A percentile compares a stretch with the other conserved stretches of the same genome.
Conservation (phyloP, 129 eudicot species). For the Ambrosia trifida region DNA sequence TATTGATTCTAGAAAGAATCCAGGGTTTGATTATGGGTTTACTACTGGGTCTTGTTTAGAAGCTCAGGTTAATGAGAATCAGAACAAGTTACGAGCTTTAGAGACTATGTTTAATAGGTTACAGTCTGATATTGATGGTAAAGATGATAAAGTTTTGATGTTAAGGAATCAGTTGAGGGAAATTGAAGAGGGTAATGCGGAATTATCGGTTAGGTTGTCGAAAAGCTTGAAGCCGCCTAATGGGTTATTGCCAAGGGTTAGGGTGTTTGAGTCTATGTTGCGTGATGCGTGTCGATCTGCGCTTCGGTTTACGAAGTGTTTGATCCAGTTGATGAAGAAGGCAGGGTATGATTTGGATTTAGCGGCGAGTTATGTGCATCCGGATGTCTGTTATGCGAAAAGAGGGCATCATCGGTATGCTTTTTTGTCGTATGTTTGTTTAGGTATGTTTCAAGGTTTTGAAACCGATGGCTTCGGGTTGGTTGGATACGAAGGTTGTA, state of each 20-base stretch:
- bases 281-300: conserved; percentile 53
- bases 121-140: conserved; percentile 75
- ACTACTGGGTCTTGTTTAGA: conserved; percentile 68
- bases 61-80: conserved; percentile 95
- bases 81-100: conserved; percentile 74
- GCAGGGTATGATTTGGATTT: conserved; percentile 88
- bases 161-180: conserved; percentile 56
- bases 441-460: conserved; percentile 83
- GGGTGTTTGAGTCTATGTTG: conserved; percentile 84
- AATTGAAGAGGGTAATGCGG: conserved; percentile 42
- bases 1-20: conserved; percentile 46
- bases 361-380: conserved; percentile 72
- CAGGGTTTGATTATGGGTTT: conserved; percentile 43
- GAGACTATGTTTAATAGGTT: conserved; percentile 78
- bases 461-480: conserved; percentile 52
- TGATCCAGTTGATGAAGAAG: conserved; percentile 77
- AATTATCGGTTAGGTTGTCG: conserved; percentile 42
- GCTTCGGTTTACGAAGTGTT: conserved; percentile 53
- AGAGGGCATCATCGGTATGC: conserved; percentile 72
- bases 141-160: conserved; percentile 58
- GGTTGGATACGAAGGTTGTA: conserved; percentile 27
- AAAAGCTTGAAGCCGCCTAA: conserved; percentile 41
- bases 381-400: conserved; percentile 52
- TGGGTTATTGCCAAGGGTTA: conserved; percentile 63
- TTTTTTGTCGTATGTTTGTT: conserved; percentile 67